Evolutionary conservation across 495 filamentous ascomycete genomes (phyloP).

Genomic region (Tuber calosporum): DNA sequence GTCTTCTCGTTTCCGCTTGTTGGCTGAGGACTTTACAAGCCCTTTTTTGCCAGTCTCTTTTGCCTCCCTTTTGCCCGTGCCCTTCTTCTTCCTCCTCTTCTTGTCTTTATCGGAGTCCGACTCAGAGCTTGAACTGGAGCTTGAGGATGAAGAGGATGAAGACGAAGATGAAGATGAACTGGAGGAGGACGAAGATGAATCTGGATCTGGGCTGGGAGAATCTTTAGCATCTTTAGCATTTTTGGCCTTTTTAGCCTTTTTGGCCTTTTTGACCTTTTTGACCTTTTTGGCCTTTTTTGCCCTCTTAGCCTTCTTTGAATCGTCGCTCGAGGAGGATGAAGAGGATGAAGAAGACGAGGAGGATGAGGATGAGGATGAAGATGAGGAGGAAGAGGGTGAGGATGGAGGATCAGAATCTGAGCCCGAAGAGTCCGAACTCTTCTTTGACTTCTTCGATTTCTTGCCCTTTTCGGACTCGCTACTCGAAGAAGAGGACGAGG

Average conservation of each 20-base stretch:
- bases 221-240: slow-evolving; percentile 21
- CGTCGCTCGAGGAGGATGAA: slow-evolving; percentile 5
- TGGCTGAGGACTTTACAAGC: slow-evolving; percentile 34
- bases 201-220: slow-evolving; percentile 44
- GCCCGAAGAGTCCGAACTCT: not conserved
- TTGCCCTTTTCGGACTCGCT: not conserved
- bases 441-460: slow-evolving; percentile 9
- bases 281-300: slow-evolving; percentile 62
- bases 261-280: slow-evolving; percentile 8
- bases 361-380: slow-evolving; percentile 8
- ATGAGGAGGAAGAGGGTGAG: slow-evolving; percentile 3
- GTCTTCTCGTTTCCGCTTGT: slow-evolving; percentile 43
- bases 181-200: slow-evolving; percentile 39
- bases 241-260: slow-evolving; percentile 43
- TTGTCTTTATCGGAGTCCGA: slow-evolving; percentile 27
- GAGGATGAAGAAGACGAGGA: slow-evolving; percentile 5
- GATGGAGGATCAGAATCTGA: slow-evolving; percentile 1
- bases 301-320: slow-evolving; percentile 65
- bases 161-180: slow-evolving; percentile 43
- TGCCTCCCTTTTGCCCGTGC: slow-evolving; percentile 20
- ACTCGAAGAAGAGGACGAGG: slow-evolving; percentile 13
- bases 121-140: slow-evolving; percentile 24
- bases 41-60: slow-evolving; percentile 14
- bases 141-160: slow-evolving; percentile 42
- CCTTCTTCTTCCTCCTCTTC: slow-evolving; percentile 40